Evolutionary conservation across 495 filamentous ascomycete genomes (phyloP), one percentile per base, ranked within the genome.

Genomic region (Astrocystis sublimbata): DNA sequence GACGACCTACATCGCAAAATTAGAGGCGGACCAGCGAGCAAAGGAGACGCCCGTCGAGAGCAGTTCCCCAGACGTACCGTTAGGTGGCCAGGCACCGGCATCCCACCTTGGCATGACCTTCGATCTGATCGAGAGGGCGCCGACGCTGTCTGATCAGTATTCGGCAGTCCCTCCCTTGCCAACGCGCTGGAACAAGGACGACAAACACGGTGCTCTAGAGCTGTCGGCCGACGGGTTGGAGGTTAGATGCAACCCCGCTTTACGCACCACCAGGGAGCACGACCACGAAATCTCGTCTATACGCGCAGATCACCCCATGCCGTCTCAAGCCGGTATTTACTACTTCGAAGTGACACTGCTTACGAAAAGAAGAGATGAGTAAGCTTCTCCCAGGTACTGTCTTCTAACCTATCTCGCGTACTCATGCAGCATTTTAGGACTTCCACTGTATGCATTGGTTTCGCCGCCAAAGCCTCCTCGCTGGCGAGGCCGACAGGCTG

Each of bases 311-410:
- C 81, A 93, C 73, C 86, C 87, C 26, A 97, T 98, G 88, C 90
- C 94, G n/a, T 82, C 87, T 47, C 87, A 96, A 73, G 92, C 89
- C 66, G 94, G 94, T 0, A 88, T 98, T 57, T 98, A 97, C 75
- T 99, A 99, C 73, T 99, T 89, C 74, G 94, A 99, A 78, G 86
- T 96, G 10, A 89, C 86, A n/a, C 86, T 99, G 54, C 73, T 93
- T 43, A 88, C 89, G 3, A 90, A 88, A 67, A 89, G 89, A 64
- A 89, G 91, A 76, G 93, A 97, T 68, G 91, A 92, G 92, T 96
- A 83, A 61, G 90, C 42, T 46, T 33, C 24, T 53, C 41, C 24
- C 60, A 15, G 23, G 47, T 54, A 51, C 21, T 31, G 60, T 21
- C 58, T 57, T n/a, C 38, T 30, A 19, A 24, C 38, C 41, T 51